A percentile compares a stretch with the other conserved stretches of the same genome.
Evolutionary conservation across 2,329 filamentous ascomycete species (phyloP).

Genomic region (Talaromyces sp.): DNA sequence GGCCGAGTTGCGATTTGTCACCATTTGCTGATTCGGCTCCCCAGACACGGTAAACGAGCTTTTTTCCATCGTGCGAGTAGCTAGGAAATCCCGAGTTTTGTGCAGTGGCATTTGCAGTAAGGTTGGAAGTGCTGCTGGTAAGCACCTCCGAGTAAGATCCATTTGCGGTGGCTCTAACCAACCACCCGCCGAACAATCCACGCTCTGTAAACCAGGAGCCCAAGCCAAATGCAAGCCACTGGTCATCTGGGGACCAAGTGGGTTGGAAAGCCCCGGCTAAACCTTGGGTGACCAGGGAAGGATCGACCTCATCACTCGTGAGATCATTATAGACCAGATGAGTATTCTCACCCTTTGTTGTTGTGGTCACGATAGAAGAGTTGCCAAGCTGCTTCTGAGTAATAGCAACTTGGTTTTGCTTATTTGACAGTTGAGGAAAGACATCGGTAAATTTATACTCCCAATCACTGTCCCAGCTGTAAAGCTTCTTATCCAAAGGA

Average conservation of each 20-base stretch:
- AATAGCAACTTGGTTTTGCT: not conserved
- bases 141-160: conserved; percentile 11
- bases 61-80: not conserved
- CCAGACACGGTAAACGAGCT: not conserved
- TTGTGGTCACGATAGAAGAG: conserved; percentile 35
- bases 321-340: not conserved
- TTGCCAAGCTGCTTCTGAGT: not conserved
- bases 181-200: conserved; percentile 17
- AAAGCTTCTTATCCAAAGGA: not conserved
- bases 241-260: conserved; percentile 34
- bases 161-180: conserved; percentile 14
- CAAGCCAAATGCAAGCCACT: conserved; percentile 36
- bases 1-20: not conserved
- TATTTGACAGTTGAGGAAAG: not conserved
- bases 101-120: not conserved
- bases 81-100: not conserved
- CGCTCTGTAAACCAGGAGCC: conserved; percentile 39
- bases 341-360: conserved; percentile 21
- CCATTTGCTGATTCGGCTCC: not conserved
- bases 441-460: not conserved
- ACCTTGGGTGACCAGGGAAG: conserved; percentile 20
- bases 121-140: not conserved
- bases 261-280: conserved; percentile 39
- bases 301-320: not conserved
- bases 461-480: not conserved